Evolutionary conservation across 495 filamentous ascomycete species (phyloP), one percentile per base, ranked within the genome.

Genomic region (Penicillium parvum): DNA sequence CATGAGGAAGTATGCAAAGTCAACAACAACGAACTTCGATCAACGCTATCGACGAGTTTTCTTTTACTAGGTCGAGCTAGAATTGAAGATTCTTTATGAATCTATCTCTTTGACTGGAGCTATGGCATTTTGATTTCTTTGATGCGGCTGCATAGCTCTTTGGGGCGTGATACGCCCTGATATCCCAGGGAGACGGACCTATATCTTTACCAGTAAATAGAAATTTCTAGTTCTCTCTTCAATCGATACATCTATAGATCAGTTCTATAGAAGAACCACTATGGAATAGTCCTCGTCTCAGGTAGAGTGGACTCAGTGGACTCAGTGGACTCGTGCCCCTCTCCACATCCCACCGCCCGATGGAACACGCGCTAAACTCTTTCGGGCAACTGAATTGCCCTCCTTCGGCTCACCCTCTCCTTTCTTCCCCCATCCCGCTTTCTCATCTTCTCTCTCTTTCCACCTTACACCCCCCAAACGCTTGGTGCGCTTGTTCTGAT

Each of bases 341-440:
- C 56, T 52, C 56, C 56, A 57, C 56, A 60, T 49, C 53, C 52
- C 55, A 58, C 55, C 56, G 55, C 55, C 52, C 52, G 52, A 55
- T 52, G 49, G 49, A 56, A 57, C 56, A 49, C 50, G 39, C 54
- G 48, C 57, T 61, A 61, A 56, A 49, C 57, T 48, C 5, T 7
- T 45, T 40, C 2, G 37, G 47, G 54, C 17, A 58, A 55, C 52
- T 48, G 53, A 55, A 49, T 44, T 51, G 46, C 37, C 45, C 44
- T 44, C 49, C 50, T 59, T 53, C 49, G 33, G 53, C 49, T 57
- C 49, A 47, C 49, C 49, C 43, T 55, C 48, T 55, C 47, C 42
- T 54, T 38, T 57, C 39, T 42, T 39, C 23, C 39, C 37, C 27
- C 27, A 20, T 26, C 26, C 27, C 27, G 18, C 22, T 32, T 27